A percentile compares a stretch with the other conserved stretches of the same genome.
phyloP scores from a whole-genome alignment of 2,329 filamentous ascomycete genomes.

The Leptographium wingfieldii region DNA sequence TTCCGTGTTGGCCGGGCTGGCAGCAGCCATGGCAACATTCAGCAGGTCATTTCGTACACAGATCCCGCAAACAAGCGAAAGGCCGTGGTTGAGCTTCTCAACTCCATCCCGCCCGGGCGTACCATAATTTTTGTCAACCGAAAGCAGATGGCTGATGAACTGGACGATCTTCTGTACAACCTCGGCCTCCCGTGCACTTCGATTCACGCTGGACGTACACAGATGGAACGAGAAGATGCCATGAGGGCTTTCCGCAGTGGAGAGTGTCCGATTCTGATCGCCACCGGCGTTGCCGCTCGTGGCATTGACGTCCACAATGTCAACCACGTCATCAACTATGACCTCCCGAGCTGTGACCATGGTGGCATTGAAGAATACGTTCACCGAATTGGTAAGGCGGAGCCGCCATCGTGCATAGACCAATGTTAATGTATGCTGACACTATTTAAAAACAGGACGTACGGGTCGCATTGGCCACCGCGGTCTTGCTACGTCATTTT shows the following conservation, averaged over 20 bases:
- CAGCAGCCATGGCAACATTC: constrained; percentile 70
- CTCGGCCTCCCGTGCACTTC: constrained; percentile 68
- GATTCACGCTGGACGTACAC: constrained; percentile 77
- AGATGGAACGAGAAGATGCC: constrained; percentile 83
- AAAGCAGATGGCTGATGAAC: constrained; percentile 62
- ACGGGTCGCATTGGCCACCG: constrained; percentile 86
- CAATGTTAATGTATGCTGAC: not conserved
- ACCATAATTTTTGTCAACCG: constrained; percentile 86
- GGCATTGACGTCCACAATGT: constrained; percentile 83
- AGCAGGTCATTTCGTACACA: constrained; percentile 59
- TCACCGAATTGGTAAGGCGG: constrained; percentile 71
- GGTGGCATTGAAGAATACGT: constrained; percentile 92
- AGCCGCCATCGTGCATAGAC: not conserved
- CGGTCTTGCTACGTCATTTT: constrained; percentile 82
- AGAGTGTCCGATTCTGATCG: constrained; percentile 64
- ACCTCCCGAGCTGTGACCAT: constrained; percentile 59
- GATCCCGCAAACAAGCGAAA: constrained; percentile 56
- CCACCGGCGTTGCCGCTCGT: constrained; percentile 76
- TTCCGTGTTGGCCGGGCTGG: constrained; percentile 82
- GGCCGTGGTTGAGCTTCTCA: constrained; percentile 59
- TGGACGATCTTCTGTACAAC: constrained; percentile 85
- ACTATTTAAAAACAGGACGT: constrained; percentile 44
- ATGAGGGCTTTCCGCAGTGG: constrained; percentile 74
- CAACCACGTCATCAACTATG: constrained; percentile 86
- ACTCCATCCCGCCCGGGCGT: constrained; percentile 55